Evolutionary conservation across 176 grass and related monocot species (phyloP).

Genomic region (Aegilops tauschii): DNA sequence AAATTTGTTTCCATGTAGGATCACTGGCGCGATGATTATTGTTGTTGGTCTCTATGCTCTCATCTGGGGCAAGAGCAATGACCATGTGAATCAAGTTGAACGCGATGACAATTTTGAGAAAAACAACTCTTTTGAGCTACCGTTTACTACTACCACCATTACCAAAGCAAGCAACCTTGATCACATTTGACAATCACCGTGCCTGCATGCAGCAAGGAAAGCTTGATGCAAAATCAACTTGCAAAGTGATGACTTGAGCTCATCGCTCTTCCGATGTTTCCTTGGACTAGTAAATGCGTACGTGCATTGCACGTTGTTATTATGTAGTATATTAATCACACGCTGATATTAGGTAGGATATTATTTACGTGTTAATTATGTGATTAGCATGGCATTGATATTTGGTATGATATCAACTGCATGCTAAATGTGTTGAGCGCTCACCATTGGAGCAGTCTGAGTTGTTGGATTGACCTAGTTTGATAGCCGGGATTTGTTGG

Average conservation of each 20-base stretch:
- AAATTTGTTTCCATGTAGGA: slow-evolving; percentile 31
- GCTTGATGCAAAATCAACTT: background rate
- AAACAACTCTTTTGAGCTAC: slow-evolving; percentile 16
- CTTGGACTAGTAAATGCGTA: no score
- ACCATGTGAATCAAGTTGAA: slow-evolving; percentile 14
- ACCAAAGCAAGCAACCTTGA: background rate
- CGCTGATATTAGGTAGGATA: no score
- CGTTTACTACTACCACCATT: slow-evolving; percentile 7
- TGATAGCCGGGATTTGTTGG: no score
- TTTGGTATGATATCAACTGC: no score
- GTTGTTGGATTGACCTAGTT: no score
- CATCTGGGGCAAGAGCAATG: slow-evolving; percentile 83
- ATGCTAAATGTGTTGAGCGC: no score
- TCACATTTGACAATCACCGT: slow-evolving; percentile 4
- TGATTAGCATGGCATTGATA: no score
- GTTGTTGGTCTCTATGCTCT: slow-evolving; percentile 65
- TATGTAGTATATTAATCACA: no score
- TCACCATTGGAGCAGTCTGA: no score
- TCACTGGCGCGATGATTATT: slow-evolving; percentile 64
- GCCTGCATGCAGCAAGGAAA: background rate
- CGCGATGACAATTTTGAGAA: slow-evolving; percentile 19
- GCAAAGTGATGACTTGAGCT: background rate
- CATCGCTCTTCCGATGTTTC: background rate
- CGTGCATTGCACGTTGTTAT: no score
- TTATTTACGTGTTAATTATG: no score